Evolutionary conservation across 2,329 filamentous ascomycete species (phyloP).

Genomic region (Alternaria viburni): DNA sequence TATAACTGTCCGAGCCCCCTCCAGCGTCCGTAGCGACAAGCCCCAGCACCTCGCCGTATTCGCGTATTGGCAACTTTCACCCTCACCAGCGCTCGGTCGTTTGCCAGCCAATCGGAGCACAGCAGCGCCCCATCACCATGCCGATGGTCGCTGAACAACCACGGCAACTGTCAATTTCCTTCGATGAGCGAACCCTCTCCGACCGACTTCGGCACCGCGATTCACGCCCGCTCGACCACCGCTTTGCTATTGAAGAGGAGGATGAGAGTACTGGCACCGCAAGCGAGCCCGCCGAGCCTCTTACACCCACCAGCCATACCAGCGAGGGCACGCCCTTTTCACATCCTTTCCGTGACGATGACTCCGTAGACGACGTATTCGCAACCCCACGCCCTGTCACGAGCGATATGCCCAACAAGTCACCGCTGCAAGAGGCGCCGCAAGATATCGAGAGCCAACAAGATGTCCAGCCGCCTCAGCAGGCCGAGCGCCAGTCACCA

Average conservation of each 20-base stretch:
- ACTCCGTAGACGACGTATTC: constrained; percentile 26
- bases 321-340: constrained; percentile 39
- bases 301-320: constrained; percentile 47
- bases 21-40: constrained; percentile 40
- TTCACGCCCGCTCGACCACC: constrained; percentile 34
- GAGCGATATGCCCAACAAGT: constrained; percentile 9
- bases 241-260: constrained; percentile 45
- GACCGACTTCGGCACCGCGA: constrained; percentile 34
- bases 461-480: constrained; percentile 1
- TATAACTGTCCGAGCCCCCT: constrained; percentile 45
- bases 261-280: constrained; percentile 49
- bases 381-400: constrained; percentile 20
- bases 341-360: constrained; percentile 40
- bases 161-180: constrained; percentile 26
- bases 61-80: constrained; percentile 9
- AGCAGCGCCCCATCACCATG: constrained; percentile 27
- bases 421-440: constrained; percentile 3
- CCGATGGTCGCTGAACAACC: constrained; percentile 21
- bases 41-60: constrained; percentile 12
- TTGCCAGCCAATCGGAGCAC: constrained; percentile 16
- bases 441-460: not conserved
- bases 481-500: constrained; percentile 12
- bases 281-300: constrained; percentile 48
- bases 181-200: constrained; percentile 27
- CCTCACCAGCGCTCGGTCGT: not conserved